Conservation (phyloP, 2,329 filamentous ascomycete genomes). For the Aureobasidium melanogenum region DNA sequence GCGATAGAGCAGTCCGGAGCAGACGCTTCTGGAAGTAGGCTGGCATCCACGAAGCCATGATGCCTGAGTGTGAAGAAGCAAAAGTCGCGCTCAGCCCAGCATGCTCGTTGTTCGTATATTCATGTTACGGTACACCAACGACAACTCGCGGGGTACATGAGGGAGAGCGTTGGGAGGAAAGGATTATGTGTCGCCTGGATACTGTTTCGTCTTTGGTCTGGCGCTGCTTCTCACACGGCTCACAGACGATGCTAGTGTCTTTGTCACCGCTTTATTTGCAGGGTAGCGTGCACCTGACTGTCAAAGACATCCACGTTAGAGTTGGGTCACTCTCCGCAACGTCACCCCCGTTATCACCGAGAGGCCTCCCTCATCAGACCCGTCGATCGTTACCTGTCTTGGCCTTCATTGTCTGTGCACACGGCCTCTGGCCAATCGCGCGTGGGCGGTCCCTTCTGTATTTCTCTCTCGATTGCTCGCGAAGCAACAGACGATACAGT, state of each 20-base stretch:
- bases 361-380: neutral
- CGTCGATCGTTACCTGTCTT: neutral
- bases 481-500: neutral
- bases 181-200: neutral
- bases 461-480: conserved; percentile 1
- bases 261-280: neutral
- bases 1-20: conserved; percentile 74
- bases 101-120: conserved; percentile 1
- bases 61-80: neutral
- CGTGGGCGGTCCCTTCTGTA: neutral
- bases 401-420: neutral
- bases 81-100: neutral
- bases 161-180: neutral
- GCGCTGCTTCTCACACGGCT: neutral
- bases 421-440: neutral
- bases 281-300: conserved; percentile 4
- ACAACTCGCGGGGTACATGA: conserved; percentile 10
- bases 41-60: conserved; percentile 54
- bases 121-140: conserved; percentile 11
- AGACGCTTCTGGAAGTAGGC: conserved; percentile 79
- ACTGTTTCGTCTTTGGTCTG: neutral
- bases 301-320: neutral
- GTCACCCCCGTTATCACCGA: neutral
- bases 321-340: neutral
- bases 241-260: neutral